A percentile compares a stretch with the other conserved stretches of the same genome.
phyloP scores from a whole-genome alignment of 2,329 filamentous ascomycete genomes.

The Fusarium beomiforme region DNA sequence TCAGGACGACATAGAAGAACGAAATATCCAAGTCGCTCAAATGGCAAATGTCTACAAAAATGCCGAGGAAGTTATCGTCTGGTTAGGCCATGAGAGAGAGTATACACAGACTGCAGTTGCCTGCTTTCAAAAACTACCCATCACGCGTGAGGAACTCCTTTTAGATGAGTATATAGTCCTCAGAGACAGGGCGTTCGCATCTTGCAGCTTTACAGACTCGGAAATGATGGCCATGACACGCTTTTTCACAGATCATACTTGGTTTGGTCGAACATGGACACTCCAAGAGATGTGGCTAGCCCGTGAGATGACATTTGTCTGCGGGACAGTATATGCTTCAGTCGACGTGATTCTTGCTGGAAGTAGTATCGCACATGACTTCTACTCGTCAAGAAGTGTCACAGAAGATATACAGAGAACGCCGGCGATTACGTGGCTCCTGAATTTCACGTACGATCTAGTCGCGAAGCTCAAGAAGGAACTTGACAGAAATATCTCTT shows the following conservation, averaged over 20 bases:
- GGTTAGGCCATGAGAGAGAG: background rate
- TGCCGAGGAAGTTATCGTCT: background rate
- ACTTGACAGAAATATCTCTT: background rate
- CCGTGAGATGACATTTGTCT: background rate
- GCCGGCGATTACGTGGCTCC: background rate
- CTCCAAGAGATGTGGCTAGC: slow-evolving; percentile 8
- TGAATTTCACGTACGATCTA: background rate
- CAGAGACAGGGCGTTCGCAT: background rate
- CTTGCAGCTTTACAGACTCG: background rate
- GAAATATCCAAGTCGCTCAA: background rate
- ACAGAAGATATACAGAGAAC: background rate
- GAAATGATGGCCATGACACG: background rate
- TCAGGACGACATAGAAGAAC: background rate
- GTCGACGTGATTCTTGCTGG: background rate
- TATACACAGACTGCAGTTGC: background rate
- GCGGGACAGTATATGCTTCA: background rate
- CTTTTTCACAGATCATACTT: background rate
- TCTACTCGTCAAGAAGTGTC: background rate
- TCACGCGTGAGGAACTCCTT: background rate
- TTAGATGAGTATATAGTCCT: background rate
- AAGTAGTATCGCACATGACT: background rate
- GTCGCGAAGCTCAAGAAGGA: background rate
- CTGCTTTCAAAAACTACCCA: background rate
- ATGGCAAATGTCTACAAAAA: background rate
- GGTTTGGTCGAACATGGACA: slow-evolving; percentile 3